A percentile compares a stretch with the other conserved stretches of the same genome.
Evolutionary conservation across 2,329 filamentous ascomycete species (phyloP).

Genomic region (Ophiostoma fasciatum): DNA sequence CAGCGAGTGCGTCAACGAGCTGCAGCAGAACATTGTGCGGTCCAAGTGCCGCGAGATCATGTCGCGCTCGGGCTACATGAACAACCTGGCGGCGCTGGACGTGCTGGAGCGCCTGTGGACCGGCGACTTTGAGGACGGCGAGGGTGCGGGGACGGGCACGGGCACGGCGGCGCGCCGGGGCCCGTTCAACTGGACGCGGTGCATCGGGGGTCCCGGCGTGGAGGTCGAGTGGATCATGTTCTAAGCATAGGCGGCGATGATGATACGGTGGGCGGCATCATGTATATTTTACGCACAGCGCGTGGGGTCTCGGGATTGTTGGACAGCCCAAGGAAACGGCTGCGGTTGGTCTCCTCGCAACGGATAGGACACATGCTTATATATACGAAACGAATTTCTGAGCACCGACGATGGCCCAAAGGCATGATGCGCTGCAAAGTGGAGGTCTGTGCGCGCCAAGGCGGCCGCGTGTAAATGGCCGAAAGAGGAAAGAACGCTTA

Average conservation of each 20-base stretch:
- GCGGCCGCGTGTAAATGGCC: conserved; percentile 2
- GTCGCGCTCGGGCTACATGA: conserved; percentile 80
- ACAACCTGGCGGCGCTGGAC: conserved; percentile 75
- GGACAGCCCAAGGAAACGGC: too few species aligned
- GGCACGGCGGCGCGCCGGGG: conserved; percentile 23
- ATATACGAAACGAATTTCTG: not conserved
- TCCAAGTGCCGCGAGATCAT: conserved; percentile 75
- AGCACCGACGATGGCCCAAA: too few species aligned
- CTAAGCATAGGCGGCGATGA: too few species aligned
- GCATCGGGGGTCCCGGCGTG: conserved; percentile 38
- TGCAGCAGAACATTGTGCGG: conserved; percentile 66
- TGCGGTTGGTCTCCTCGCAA: too few species aligned
- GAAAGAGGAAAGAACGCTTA: conserved; percentile 3
- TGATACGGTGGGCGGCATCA: not conserved
- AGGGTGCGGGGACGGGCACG: conserved; percentile 19
- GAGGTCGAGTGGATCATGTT: conserved; percentile 57
- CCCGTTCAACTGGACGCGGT: conserved; percentile 43
- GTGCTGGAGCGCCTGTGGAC: conserved; percentile 76
- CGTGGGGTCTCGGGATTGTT: too few species aligned
- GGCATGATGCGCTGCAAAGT: too few species aligned
- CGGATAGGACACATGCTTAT: too few species aligned
- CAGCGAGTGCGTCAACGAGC: conserved; percentile 71
- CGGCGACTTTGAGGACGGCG: conserved; percentile 30
- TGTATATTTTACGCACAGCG: too few species aligned
- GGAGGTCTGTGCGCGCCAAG: too few species aligned